These are phyloP conservation scores for Cocos nucifera DNA, from an alignment of 176 grass and related monocot species.

Conservation along the genomic window DNA sequence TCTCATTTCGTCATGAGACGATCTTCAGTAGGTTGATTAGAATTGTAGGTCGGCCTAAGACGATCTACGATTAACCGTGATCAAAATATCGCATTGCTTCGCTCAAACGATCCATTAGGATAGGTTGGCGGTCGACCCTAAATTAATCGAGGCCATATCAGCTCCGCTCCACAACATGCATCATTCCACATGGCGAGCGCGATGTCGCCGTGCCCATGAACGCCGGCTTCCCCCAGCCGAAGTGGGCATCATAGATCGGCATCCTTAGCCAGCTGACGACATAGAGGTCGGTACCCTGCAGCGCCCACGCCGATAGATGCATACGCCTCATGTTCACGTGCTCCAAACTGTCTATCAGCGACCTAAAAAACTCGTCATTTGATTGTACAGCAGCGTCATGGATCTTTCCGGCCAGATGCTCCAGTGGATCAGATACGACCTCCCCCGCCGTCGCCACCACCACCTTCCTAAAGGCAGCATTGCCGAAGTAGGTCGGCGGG, in stretches of 20 bases:
- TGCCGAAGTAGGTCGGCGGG: constrained; percentile 41
- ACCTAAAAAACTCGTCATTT: constrained; percentile 28
- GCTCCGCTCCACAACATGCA: too few relatives aligned
- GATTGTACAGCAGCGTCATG: constrained; percentile 28
- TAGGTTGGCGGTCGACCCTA: too few relatives aligned
- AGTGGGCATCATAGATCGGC: constrained; percentile 50
- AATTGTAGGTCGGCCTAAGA: too few relatives aligned
- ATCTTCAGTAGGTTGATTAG: too few relatives aligned
- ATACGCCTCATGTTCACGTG: constrained; percentile 17
- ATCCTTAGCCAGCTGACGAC: constrained; percentile 54
- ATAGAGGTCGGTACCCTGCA: constrained; percentile 40
- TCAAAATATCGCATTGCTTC: too few relatives aligned
- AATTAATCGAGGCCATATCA: too few relatives aligned
- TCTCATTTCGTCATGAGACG: too few relatives aligned
- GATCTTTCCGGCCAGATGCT: constrained; percentile 6
- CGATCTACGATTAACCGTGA: too few relatives aligned
- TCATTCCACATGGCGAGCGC: constrained; percentile 22
- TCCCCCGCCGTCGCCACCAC: constrained; percentile 21
- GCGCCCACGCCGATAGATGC: constrained; percentile 20
- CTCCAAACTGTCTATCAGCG: constrained; percentile 50
- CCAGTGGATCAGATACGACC: constrained; percentile 27
- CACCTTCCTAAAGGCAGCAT: constrained; percentile 57
- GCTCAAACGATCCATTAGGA: too few relatives aligned
- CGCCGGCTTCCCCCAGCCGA: constrained; percentile 46
- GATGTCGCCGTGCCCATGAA: constrained; percentile 20